Evolutionary conservation across 2,329 filamentous ascomycete genomes (phyloP).

Genomic region (Amylocarpus encephaloides): DNA sequence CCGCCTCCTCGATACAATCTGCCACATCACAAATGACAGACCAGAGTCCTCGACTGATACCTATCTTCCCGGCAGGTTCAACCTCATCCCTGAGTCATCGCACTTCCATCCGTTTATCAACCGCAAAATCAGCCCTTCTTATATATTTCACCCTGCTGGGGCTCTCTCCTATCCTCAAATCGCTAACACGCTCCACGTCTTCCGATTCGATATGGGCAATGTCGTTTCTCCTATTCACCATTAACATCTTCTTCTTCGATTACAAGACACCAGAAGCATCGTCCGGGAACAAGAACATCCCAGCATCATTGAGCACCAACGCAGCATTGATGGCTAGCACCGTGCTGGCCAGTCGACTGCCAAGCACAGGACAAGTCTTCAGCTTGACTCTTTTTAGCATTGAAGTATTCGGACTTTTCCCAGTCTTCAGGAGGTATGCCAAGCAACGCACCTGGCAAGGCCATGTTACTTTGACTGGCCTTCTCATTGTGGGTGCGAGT

Average conservation of each 20-base stretch:
- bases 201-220: conserved; percentile 97
- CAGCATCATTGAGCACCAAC: conserved; percentile 76
- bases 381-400: conserved; percentile 93
- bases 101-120: conserved; percentile 62
- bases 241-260: conserved; percentile 98
- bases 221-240: conserved; percentile 83
- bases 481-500: conserved; percentile 73
- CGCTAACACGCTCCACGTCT: conserved; percentile 86
- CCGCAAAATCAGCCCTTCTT: conserved; percentile 83
- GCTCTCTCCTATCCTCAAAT: conserved; percentile 91
- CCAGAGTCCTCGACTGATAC: conserved; percentile 15
- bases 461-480: conserved; percentile 68
- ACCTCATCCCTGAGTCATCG: conserved; percentile 28
- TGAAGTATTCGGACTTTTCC: conserved; percentile 93
- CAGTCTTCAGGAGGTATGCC: conserved; percentile 90
- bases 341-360: conserved; percentile 82
- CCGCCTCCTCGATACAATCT: conserved; percentile 49
- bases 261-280: conserved; percentile 60
- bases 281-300: conserved; percentile 39
- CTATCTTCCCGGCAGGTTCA: conserved; percentile 28
- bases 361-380: conserved; percentile 89
- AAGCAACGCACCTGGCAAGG: conserved; percentile 75
- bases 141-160: conserved; percentile 92
- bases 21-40: conserved; percentile 19
- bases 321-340: conserved; percentile 95